These are phyloP conservation scores for Thozetella sp. DNA, from an alignment of 495 filamentous ascomycete genomes.

Conservation along the genomic window DNA sequence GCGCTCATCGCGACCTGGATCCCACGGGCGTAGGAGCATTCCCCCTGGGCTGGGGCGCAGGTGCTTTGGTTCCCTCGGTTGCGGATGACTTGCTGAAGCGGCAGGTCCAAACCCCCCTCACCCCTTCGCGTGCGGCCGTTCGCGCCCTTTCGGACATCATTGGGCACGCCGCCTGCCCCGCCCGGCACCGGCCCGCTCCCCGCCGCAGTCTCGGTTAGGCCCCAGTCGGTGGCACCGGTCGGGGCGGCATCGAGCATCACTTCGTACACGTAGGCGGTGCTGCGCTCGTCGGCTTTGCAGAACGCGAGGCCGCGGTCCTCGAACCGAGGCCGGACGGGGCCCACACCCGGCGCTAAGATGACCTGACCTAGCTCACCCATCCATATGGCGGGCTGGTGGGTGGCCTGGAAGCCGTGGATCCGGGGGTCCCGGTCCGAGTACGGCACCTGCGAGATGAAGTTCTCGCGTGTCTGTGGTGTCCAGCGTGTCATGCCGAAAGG, in stretches of 20 bases:
- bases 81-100: background rate
- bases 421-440: constrained; percentile 25
- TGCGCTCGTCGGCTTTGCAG: constrained; percentile 25
- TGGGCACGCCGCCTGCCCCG: constrained; percentile 18
- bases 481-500: constrained; percentile 35
- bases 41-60: background rate
- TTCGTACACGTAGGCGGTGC: constrained; percentile 29
- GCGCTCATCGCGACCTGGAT: constrained; percentile 27
- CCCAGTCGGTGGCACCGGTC: constrained; percentile 19
- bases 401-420: constrained; percentile 32
- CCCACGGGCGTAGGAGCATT: constrained; percentile 7
- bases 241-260: constrained; percentile 26
- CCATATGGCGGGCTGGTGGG: constrained; percentile 34
- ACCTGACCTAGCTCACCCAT: constrained; percentile 31
- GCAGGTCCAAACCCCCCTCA: background rate
- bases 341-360: constrained; percentile 18
- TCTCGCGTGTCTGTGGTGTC: constrained; percentile 31
- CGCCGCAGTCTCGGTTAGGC: constrained; percentile 12
- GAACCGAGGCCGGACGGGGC: constrained; percentile 19
- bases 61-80: background rate
- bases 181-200: constrained; percentile 23
- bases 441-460: constrained; percentile 30
- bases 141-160: constrained; percentile 19
- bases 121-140: constrained; percentile 20
- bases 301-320: constrained; percentile 30